Evolutionary conservation across 108 stramenopile genomes (phyloP).

Genomic region (Craspedostauros australis): DNA sequence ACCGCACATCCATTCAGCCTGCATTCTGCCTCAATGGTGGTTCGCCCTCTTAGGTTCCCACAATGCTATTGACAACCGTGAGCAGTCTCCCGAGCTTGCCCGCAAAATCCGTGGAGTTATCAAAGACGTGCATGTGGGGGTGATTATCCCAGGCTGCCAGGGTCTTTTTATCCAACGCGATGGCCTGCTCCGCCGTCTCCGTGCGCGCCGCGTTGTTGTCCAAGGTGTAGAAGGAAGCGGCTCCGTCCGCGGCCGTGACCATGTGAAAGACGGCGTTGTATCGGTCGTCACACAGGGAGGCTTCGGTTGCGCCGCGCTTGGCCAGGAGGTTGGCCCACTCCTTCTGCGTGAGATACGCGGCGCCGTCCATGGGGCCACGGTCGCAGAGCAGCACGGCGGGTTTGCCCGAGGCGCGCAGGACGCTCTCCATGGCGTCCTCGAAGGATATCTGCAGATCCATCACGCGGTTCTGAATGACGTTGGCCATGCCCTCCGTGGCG

Average conservation of each 20-base stretch:
- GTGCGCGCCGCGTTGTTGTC: conserved; percentile 87
- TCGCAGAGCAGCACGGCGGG: conserved; percentile 89
- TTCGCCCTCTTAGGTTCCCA: too few species aligned
- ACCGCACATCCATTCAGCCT: too few species aligned
- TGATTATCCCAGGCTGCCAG: conserved; percentile 82
- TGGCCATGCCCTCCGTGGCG: conserved; percentile 72
- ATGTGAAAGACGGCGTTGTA: conserved; percentile 95
- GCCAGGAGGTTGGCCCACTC: conserved; percentile 60
- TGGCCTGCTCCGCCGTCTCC: conserved; percentile 80
- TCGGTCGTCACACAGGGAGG: conserved; percentile 71
- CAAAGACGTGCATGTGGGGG: conserved; percentile 60
- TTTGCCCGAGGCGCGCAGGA: conserved; percentile 65
- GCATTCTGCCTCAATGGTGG: too few species aligned
- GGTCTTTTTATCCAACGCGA: conserved; percentile 62
- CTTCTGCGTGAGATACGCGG: conserved; percentile 73
- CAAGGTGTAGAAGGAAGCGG: conserved; percentile 75
- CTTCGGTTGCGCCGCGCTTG: conserved; percentile 37
- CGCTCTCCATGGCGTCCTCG: conserved; percentile 79
- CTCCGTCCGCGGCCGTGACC: conserved; percentile 92
- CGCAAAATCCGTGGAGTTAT: conserved; percentile 85
- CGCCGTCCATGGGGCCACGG: conserved; percentile 91
- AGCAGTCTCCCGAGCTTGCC: conserved; percentile 70
- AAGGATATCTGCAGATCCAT: conserved; percentile 78
- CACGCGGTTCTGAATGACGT: conserved; percentile 77
- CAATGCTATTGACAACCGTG: too few species aligned